Conservation (phyloP, 192 early-diverging fungal species). For the Diversispora eburnea region DNA sequence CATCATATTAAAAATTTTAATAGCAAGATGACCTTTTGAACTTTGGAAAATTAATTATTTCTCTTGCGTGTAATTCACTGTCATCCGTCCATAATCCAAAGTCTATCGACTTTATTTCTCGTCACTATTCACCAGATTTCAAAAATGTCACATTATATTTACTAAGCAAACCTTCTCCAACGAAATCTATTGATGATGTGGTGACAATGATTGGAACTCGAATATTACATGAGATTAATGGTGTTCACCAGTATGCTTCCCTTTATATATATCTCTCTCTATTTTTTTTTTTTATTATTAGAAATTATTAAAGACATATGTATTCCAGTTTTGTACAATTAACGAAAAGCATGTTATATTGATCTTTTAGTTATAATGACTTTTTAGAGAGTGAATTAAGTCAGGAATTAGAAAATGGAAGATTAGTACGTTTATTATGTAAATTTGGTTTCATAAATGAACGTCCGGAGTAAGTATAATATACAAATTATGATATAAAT, state of each 20-base stretch:
- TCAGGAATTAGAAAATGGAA: slow-evolving; percentile 88
- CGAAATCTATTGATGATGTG: slow-evolving; percentile 77
- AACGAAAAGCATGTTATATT: not conserved
- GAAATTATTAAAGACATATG: not conserved
- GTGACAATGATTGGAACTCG: slow-evolving; percentile 72
- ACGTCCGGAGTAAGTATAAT: slow-evolving; percentile 25
- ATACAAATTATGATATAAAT: not conserved
- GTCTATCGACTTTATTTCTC: slow-evolving; percentile 73
- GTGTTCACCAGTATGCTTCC: slow-evolving; percentile 56
- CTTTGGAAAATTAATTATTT: slow-evolving; percentile 76
- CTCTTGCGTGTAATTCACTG: slow-evolving; percentile 72
- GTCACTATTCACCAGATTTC: slow-evolving; percentile 73
- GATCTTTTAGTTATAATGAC: slow-evolving; percentile 60
- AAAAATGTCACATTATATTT: slow-evolving; percentile 81
- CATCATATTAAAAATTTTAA: slow-evolving; percentile 13
- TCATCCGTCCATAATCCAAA: slow-evolving; percentile 65
- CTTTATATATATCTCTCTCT: not conserved
- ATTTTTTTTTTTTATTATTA: not conserved
- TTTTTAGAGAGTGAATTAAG: slow-evolving; percentile 71
- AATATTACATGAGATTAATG: slow-evolving; percentile 75
- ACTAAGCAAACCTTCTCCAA: slow-evolving; percentile 67
- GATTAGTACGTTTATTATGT: slow-evolving; percentile 80
- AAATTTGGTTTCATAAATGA: slow-evolving; percentile 85
- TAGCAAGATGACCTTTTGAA: slow-evolving; percentile 83
- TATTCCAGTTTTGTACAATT: too few species aligned